Conservation (phyloP, 768 basidiomycete species). For the Clavulina sp. region DNA sequence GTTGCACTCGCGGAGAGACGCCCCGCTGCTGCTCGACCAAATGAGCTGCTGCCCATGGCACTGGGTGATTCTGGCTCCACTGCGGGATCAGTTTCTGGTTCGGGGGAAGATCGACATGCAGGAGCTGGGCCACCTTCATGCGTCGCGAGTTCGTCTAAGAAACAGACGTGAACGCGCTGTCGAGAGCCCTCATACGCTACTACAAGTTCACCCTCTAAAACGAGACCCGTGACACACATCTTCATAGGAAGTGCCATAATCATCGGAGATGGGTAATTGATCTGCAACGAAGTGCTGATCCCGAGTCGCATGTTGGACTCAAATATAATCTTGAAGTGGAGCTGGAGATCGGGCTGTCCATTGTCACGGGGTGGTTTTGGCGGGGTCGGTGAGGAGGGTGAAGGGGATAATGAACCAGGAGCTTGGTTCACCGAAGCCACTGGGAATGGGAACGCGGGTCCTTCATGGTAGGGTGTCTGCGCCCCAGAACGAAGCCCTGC, state of each 20-base stretch:
- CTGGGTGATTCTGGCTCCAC: conserved; percentile 18
- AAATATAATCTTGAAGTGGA: conserved; percentile 76
- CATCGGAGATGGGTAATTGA: conserved; percentile 89
- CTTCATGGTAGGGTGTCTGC: too few species aligned
- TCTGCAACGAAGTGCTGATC: conserved; percentile 78
- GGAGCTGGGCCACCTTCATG: conserved; percentile 51
- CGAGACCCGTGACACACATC: conserved; percentile 75
- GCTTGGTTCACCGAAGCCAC: background rate
- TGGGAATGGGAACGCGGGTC: background rate
- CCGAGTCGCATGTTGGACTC: conserved; percentile 77
- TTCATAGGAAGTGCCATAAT: conserved; percentile 97
- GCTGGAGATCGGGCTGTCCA: conserved; percentile 43
- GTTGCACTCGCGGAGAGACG: conserved; percentile 42
- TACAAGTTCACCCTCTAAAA: conserved; percentile 74
- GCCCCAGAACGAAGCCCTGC: too few species aligned
- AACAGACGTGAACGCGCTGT: conserved; percentile 66
- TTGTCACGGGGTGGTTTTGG: background rate
- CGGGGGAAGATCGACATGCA: background rate
- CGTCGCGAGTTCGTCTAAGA: conserved; percentile 76
- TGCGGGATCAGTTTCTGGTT: conserved; percentile 18
- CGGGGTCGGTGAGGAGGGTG: background rate
- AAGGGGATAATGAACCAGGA: background rate
- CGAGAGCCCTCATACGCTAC: conserved; percentile 82
- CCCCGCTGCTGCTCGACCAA: background rate
- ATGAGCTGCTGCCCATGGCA: conserved; percentile 16